Evolutionary conservation across 176 grass and related monocot species (phyloP).

Genomic region (Lolium rigidum): DNA sequence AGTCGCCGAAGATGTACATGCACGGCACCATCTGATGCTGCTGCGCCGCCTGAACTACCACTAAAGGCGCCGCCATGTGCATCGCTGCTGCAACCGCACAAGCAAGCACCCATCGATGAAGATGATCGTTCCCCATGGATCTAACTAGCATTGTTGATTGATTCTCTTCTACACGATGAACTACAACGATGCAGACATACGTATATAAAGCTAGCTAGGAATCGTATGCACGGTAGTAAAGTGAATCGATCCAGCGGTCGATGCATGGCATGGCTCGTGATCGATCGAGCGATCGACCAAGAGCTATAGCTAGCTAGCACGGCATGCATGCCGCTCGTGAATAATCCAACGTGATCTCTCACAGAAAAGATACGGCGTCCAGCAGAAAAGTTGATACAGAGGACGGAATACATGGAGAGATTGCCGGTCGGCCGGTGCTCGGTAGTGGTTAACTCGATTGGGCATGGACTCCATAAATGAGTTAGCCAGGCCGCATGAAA

Average conservation of each 20-base stretch:
- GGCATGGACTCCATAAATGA: slow-evolving; percentile 8
- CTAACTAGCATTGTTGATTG: not conserved
- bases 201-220: not conserved
- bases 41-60: not conserved
- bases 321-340: slow-evolving; percentile 46
- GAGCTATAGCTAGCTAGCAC: not conserved
- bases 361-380: slow-evolving; percentile 6
- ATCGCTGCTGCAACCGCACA: not conserved
- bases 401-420: not conserved
- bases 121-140: not conserved
- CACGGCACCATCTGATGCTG: slow-evolving; percentile 56
- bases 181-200: not conserved
- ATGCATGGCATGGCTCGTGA: not conserved
- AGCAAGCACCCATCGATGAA: not conserved
- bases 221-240: not conserved
- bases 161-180: not conserved
- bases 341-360: not conserved
- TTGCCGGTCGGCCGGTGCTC: not conserved
- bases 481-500: not conserved
- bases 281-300: not conserved
- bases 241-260: not conserved
- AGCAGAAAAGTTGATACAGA: slow-evolving; percentile 12
- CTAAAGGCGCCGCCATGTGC: not conserved
- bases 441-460: slow-evolving; percentile 32
- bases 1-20: slow-evolving; percentile 93